Conservation (phyloP, 108 stramenopile genomes). For the Parmales sp. region DNA sequence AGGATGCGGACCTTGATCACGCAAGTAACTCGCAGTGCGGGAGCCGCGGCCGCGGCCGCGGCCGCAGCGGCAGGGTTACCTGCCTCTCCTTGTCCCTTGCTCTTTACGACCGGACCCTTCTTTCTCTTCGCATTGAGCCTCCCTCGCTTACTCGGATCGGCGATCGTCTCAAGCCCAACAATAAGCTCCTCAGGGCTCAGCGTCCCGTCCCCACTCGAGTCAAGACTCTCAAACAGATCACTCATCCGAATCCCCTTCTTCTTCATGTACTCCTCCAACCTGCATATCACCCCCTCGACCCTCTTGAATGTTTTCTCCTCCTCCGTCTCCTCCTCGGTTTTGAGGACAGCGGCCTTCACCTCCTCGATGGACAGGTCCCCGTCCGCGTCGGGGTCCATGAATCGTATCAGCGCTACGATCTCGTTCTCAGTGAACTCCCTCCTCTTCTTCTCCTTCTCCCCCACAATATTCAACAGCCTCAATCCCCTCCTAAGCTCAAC, state of each 20-base stretch:
- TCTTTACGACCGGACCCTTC: background rate
- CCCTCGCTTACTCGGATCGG: background rate
- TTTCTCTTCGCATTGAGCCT: background rate
- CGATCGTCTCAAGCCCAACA: background rate
- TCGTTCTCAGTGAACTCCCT: constrained; percentile 2
- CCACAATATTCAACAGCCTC: background rate
- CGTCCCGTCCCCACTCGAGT: background rate
- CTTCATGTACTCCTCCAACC: constrained; percentile 2
- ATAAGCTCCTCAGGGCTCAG: background rate
- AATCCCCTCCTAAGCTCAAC: background rate
- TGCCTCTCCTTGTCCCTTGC: no score
- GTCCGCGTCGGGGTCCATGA: constrained; percentile 9
- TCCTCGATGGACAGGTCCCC: background rate
- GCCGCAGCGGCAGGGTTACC: no score
- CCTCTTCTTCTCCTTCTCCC: no score
- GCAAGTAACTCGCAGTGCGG: background rate
- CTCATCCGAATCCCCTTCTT: background rate
- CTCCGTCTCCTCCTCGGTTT: background rate
- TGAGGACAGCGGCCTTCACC: background rate
- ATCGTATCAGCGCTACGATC: background rate
- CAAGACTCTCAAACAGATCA: background rate
- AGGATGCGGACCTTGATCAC: background rate
- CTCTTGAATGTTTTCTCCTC: background rate
- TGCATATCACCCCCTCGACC: background rate
- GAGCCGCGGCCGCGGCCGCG: no score